Conservation (phyloP, 805 yeast genomes). For the Metschnikowia reukaufii region DNA sequence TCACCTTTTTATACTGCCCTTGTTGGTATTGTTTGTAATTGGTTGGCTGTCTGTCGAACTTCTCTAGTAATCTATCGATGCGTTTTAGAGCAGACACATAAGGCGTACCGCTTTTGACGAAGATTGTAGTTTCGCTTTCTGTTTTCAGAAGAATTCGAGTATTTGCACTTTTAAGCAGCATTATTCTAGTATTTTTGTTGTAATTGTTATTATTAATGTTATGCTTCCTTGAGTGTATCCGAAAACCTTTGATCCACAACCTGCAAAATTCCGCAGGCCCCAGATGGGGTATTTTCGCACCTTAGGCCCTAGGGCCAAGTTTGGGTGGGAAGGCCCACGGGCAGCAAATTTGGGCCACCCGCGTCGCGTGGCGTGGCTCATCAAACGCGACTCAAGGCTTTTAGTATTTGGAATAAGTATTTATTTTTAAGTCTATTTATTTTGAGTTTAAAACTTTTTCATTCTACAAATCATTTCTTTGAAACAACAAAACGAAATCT, state of each 20-base stretch:
- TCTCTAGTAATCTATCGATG: slow-evolving; percentile 50
- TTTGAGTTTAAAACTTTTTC: too few species aligned
- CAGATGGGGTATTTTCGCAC: too few species aligned
- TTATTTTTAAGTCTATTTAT: too few species aligned
- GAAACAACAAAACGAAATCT: neutral
- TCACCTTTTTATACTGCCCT: slow-evolving; percentile 38
- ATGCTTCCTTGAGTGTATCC: too few species aligned
- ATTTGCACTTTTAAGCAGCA: slow-evolving; percentile 57
- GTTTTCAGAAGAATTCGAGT: slow-evolving; percentile 39
- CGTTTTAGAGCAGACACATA: slow-evolving; percentile 71
- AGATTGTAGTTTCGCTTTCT: slow-evolving; percentile 49
- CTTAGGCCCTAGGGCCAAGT: neutral
- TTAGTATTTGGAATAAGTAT: too few species aligned
- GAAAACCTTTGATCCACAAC: too few species aligned
- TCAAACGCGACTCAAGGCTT: neutral
- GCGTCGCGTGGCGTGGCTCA: slow-evolving; percentile 2
- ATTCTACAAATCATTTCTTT: neutral
- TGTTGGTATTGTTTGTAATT: slow-evolving; percentile 27
- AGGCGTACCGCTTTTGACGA: slow-evolving; percentile 67
- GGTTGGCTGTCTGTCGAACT: slow-evolving; percentile 32
- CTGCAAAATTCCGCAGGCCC: too few species aligned
- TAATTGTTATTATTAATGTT: too few species aligned
- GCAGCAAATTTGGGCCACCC: too few species aligned
- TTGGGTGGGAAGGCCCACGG: neutral
- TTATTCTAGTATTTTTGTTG: neutral